Evolutionary conservation across 2,329 filamentous ascomycete genomes (phyloP).

Genomic region (Fusarium sp.): DNA sequence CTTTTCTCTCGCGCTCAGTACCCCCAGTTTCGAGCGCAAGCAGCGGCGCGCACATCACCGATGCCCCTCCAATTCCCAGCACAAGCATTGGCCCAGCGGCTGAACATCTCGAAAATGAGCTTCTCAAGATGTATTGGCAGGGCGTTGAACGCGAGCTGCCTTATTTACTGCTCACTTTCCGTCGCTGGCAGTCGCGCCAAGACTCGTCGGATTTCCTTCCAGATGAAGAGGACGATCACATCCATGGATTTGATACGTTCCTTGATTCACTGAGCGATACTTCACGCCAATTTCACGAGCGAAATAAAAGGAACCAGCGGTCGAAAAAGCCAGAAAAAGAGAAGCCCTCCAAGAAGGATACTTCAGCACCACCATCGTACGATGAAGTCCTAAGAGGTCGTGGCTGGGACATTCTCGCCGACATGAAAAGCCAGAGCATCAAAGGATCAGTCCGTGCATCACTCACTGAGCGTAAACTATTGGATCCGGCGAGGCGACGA

Average conservation of each 20-base stretch:
- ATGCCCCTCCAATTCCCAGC: conserved; percentile 17
- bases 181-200: conserved; percentile 50
- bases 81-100: conserved; percentile 13
- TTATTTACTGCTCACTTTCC: conserved; percentile 54
- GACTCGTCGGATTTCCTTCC: conserved; percentile 27
- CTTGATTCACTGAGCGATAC: conserved; percentile 55
- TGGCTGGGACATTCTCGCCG: conserved; percentile 45
- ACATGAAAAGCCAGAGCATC: conserved; percentile 42
- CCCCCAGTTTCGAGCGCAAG: conserved; percentile 1
- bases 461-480: conserved; percentile 16
- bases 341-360: neutral
- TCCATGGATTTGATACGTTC: conserved; percentile 59
- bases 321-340: neutral
- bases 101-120: conserved; percentile 16
- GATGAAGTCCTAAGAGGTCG: conserved; percentile 40
- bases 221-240: conserved; percentile 50
- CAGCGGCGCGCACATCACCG: conserved; percentile 7
- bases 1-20: conserved; percentile 1
- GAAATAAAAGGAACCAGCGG: conserved; percentile 29
- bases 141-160: conserved; percentile 55
- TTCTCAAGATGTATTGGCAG: conserved; percentile 54
- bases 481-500: conserved; percentile 33
- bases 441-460: conserved; percentile 16
- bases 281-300: conserved; percentile 49
- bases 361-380: conserved; percentile 37